Evolutionary conservation across 306 rosid genomes (phyloP), one percentile per base, ranked within the genome.

Genomic region (Fagus crenata): DNA sequence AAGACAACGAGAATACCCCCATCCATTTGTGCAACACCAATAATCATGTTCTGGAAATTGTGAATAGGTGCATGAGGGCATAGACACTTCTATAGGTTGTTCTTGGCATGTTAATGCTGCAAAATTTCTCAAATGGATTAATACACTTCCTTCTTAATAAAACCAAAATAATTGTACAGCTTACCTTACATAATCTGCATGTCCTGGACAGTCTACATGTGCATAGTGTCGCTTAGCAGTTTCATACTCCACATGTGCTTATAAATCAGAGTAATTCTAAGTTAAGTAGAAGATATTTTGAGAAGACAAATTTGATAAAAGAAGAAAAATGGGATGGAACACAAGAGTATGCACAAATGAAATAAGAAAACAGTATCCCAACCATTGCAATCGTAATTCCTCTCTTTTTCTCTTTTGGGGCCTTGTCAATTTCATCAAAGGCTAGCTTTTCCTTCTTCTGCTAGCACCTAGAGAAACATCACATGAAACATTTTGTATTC

Each of bases 21-120:
- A 87, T 95, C 98, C 97, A 95, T 95, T 75, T 95, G 98, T 42
- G 98, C 97, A 69, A 97, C 98, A 84, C 98, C 97, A 53, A 97
- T 95, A 87, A 95, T 95, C 98, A 95, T 95, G 85, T 95, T 95
- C 98, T 95, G 79, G 77, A 81, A 28, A 76, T 43, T 6, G 79
- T 39, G 76, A 69, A 56, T 8, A n/a, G 39, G 59, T 74, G 71
- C 61, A 58, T 13, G 18, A 31, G 58, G 36, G 56, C 78, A 59
- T 41, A 41, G 37, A 64, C 18, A 53, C 5, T 53, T 15, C 5
- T 53, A 13, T 15, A 53, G 28, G 28, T 22, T 22, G 58, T 53
- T 13, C 58, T 2, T 31, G 61, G 2, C 7, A 6, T 18, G 40
- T 6, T 60, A 2, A 12, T 60, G 17, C 17, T 32, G 40, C 40